Evolutionary conservation across 148 eudicot genomes (phyloP).

Genomic region (Vaccinium darrowii): DNA sequence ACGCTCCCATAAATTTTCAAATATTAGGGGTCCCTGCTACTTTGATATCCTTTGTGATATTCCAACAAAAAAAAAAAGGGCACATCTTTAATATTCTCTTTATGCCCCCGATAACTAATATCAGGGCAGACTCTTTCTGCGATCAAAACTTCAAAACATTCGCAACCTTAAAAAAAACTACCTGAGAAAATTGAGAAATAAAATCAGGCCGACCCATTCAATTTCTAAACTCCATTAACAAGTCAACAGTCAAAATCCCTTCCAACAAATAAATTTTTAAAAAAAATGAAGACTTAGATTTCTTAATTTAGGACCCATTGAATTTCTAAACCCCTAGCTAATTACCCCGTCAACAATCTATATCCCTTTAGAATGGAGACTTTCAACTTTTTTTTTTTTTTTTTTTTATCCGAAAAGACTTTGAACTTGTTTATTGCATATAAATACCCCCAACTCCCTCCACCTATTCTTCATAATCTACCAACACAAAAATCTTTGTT

Average conservation of each 20-base stretch:
- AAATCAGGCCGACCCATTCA: background rate
- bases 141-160: no score
- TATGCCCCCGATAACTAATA: background rate
- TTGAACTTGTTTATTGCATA: background rate
- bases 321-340: background rate
- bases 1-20: no score
- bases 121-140: no score
- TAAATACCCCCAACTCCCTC: background rate
- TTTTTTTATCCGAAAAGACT: no score
- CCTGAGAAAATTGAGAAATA: no score
- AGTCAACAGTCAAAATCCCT: conserved; percentile 1
- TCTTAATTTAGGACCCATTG: background rate
- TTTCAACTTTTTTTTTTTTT: background rate
- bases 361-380: background rate
- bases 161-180: no score
- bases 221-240: background rate
- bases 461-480: background rate
- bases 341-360: background rate
- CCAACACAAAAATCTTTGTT: background rate
- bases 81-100: background rate
- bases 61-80: no score
- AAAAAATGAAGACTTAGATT: background rate
- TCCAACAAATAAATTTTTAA: background rate
- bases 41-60: no score
- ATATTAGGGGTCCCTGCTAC: no score